Percentiles rank a stretch among this genome's conserved stretches.
These are phyloP conservation scores for Picea abies DNA, from an alignment of 83 land plant genomes.

Conservation along the genomic window DNA sequence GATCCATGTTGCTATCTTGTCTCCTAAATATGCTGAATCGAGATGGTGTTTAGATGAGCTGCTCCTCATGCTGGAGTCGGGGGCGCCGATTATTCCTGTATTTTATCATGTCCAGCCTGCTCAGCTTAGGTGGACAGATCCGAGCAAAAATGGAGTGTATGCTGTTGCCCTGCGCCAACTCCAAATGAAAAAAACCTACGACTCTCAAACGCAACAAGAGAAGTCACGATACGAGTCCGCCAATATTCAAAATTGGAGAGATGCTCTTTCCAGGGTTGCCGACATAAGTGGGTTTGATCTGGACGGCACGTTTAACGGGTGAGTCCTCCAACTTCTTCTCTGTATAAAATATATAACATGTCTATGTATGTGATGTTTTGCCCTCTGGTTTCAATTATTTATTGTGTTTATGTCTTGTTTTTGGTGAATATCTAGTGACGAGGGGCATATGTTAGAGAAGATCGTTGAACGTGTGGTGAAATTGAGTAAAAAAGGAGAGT, in stretches of 20 bases:
- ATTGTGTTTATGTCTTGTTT: too few relatives aligned
- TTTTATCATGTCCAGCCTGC: neutral
- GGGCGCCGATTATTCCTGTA: neutral
- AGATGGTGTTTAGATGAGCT: constrained; percentile 5
- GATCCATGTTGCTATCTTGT: neutral
- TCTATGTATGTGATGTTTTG: too few relatives aligned
- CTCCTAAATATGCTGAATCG: neutral
- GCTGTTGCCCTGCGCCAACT: neutral
- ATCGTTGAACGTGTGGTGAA: too few relatives aligned
- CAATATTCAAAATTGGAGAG: neutral
- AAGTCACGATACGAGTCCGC: too few relatives aligned
- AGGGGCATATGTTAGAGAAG: too few relatives aligned
- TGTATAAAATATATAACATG: neutral
- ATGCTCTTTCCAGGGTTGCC: neutral
- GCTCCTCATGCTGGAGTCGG: neutral
- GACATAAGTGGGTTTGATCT: neutral
- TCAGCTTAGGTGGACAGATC: neutral
- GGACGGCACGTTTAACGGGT: neutral
- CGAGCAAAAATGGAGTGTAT: neutral
- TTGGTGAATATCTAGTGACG: too few relatives aligned
- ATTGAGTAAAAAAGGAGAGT: too few relatives aligned
- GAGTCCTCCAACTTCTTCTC: neutral
- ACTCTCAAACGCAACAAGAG: neutral
- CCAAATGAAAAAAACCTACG: neutral
- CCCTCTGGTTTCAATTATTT: too few relatives aligned